Evolutionary conservation across 805 yeast genomes (phyloP).

Genomic region (Metschnikowia proteae): DNA sequence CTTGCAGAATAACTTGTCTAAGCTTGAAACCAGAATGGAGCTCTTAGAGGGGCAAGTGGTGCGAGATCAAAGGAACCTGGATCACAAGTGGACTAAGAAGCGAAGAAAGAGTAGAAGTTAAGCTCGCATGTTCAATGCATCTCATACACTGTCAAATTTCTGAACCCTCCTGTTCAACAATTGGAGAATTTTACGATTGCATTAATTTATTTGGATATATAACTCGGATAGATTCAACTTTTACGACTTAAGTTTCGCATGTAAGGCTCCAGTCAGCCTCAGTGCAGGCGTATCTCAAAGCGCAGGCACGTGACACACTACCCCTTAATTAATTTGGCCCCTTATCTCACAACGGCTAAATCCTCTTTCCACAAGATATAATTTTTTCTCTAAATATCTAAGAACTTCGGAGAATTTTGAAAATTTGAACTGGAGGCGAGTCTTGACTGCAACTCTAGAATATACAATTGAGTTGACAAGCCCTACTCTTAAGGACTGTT

Average conservation of each 20-base stretch:
- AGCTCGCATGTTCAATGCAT: neutral
- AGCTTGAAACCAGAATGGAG: conserved; percentile 25
- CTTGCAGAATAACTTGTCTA: conserved; percentile 26
- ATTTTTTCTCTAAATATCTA: neutral
- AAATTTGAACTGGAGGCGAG: neutral
- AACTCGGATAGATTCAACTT: neutral
- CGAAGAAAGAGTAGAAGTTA: neutral
- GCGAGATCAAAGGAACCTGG: conserved; percentile 10
- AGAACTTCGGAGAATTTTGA: neutral
- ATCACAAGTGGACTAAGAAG: conserved; percentile 1
- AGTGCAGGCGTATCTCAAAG: neutral
- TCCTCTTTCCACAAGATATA: neutral
- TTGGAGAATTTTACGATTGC: neutral
- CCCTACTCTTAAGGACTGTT: neutral
- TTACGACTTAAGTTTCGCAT: neutral
- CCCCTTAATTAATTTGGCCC: conserved; percentile 3
- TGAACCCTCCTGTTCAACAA: neutral
- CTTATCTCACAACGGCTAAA: conserved; percentile 4
- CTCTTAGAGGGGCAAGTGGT: conserved; percentile 25
- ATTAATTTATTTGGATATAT: neutral
- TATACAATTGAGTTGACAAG: neutral
- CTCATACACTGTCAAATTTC: neutral
- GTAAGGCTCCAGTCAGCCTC: neutral
- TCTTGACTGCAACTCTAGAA: neutral
- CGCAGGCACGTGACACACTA: conserved; percentile 1